Base-by-base conservation (phyloP, 1,284 basidiomycete species). In the Irpex sp. region DNA sequence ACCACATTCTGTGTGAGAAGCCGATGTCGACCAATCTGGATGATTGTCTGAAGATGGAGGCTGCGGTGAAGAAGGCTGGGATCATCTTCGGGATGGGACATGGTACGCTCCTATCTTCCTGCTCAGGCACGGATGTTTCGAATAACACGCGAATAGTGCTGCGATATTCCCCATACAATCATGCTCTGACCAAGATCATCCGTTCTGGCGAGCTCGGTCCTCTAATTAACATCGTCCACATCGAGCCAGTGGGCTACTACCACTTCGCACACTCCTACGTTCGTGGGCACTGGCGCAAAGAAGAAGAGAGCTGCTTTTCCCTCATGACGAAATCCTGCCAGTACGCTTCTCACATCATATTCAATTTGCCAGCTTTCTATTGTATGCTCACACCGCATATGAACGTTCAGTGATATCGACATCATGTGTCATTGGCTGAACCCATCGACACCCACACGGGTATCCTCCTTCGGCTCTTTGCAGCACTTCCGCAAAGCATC, bases 321-420 rank as follows among this genome's bases (percentile, higher is more conserved):
- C 82, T 95, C 56, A 88, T 95, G 88, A 89, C 92, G 9, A 95
- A 95, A 79, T 88, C 87, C 68, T 95, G 90, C 83, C 93, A 95
- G 92, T 93, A 68, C 51, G 78, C 69, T n/a, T 39, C 17, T 56
- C 6, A 19, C 61, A 33, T 37, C 3, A 26, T 9, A 43, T 43
- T 4, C 15, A 43, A 43, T 47, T 54, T 39, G 9, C 57, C n/a
- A 47, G 8, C 19, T 21, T 21, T 8, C 15, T 17, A 21, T 50
- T 50, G 8, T 13, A 57, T 60, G 21, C 50, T 58, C 37, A 56
- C 15, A 46, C 19, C 46, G 7, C 11, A 2, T n/a, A 17, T 21
- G 7, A 35, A 15, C 35, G 9, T 13, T 59, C 69, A 93, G 92
- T 71, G 93, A 95, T 71, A 87, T 95, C 60, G 93, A 94, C 69